Evolutionary conservation across 2,329 filamentous ascomycete species (phyloP), one percentile per base, ranked within the genome.

Genomic region (Calonectria hawksworthii): DNA sequence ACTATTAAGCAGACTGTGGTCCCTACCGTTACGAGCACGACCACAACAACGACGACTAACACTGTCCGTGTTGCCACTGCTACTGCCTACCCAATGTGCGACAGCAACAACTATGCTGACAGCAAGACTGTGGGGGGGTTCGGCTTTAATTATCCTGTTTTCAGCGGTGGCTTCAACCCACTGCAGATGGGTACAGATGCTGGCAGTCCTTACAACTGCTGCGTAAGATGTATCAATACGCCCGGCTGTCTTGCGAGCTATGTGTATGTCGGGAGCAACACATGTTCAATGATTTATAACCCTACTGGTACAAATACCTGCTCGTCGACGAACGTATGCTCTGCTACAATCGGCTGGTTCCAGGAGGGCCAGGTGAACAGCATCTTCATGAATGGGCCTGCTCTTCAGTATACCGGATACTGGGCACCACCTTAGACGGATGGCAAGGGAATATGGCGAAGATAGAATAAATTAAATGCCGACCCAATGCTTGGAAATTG

Each of bases 311-410:
- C 16, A 2, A n/a, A 14, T 4, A 63, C 56, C 6, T 63, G 56
- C 18, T 63, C 56, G 21, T 14, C 34, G 7, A 36, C n/a, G 8
- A 63, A 63, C 7, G 34, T 63, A 16, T 63, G 56, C 26, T 21
- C 34, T 28, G 56, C 56, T 11, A 41, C 34, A 9, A 63, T 63
- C 4, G 56, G 56, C 9, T 63, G 56, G 56, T 63, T 63, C 23
- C 9, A 34, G 10, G 23, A 36, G 6, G 1, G 7, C 13, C 14
- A 38, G 34, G 56, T 41, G 34, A 28, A 63, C 7, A 36, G 34
- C 23, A 63, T 63, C 23, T 63, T 38, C 23, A 63, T 63, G 56
- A 63, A 63, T 28, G 56, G 56, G 18, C 56, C 56, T 18, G 56
- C n/a, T 3, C 13, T 63, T 41, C 23, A 18, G 14, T 63, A 63